These are phyloP conservation scores for Salix purpurea DNA, from an alignment of 345 rosid genomes.

Conservation along the genomic window DNA sequence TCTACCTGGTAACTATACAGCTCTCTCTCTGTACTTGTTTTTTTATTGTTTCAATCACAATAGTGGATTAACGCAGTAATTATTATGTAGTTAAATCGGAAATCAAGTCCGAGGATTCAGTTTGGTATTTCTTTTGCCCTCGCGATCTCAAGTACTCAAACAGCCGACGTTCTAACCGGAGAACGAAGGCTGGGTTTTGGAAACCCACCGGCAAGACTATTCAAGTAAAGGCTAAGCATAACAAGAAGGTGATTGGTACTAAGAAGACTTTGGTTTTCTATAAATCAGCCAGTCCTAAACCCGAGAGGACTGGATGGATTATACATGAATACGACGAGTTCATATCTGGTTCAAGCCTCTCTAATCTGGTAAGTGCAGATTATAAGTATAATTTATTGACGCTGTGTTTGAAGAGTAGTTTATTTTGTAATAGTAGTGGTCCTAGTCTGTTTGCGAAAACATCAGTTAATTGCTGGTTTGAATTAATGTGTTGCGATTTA, in stretches of 20 bases:
- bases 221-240: neutral
- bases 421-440: too few species aligned
- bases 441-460: too few species aligned
- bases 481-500: neutral
- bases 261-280: conserved; percentile 46
- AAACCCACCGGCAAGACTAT: conserved; percentile 40
- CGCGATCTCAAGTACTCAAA: conserved; percentile 18
- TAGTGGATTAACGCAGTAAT: neutral
- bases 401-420: neutral
- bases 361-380: conserved; percentile 1
- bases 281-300: neutral
- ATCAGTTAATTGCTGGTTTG: neutral
- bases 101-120: neutral
- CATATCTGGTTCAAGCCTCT: conserved; percentile 3
- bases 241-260: conserved; percentile 30
- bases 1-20: conserved; percentile 24
- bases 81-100: conserved; percentile 2
- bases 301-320: conserved; percentile 23
- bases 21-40: neutral
- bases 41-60: neutral
- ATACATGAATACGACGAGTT: conserved; percentile 42
- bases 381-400: neutral
- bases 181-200: conserved; percentile 44
- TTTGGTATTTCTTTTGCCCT: conserved; percentile 40
- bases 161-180: conserved; percentile 20